Base-by-base conservation (phyloP, 768 basidiomycete species). In the Paxillus ammoniavirescens region DNA sequence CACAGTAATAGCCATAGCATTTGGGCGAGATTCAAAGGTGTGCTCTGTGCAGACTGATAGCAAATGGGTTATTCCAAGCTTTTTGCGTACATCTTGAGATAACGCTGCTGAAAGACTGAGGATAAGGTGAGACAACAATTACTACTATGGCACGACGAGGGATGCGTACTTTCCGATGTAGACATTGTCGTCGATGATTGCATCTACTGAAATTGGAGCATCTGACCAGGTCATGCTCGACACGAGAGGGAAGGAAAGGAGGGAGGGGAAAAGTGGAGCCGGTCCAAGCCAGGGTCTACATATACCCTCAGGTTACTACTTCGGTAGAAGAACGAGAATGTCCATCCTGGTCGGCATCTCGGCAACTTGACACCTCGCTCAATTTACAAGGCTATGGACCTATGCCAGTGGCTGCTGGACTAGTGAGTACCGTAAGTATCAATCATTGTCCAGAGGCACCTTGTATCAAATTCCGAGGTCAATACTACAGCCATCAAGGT, bases 1-100 rank as follows among this genome's bases (percentile, higher is more conserved):
- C 17, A 80, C 70, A 9, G 59, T 49, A 21, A 71, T 57, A 8
- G 71, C 62, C 54, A 69, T 59, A 17, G 60, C 76, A 46, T 75
- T 72, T 14, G 68, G 65, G 7, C 68, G 73, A 1, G 74, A 72
- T 15, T 66, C 57, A 13, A 81, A 79, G 1, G 74, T 66, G 53
- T 73, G 75, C n/a, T 84, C 81, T 0, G 74, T 75, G 57, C 83
- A 85, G 44, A 83, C 81, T 4, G 83, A 83, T 15, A 85, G 53
- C 35, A 80, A 57, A 57, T 84, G 83, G 0, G 83, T 81, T 52
- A 80, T 80, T 18, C 76, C 75, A n/a, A 73, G n/a, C 21, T 60
- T 66, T 47, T 56, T 50, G 37, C 61, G 65, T 23, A 63, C 42
- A 44, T 69, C 67, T 3, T 58, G 64, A 38, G 72, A 71, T 47